These are phyloP conservation scores for Daldinia vernicosa DNA, from an alignment of 495 filamentous ascomycete species.

Conservation along the genomic window DNA sequence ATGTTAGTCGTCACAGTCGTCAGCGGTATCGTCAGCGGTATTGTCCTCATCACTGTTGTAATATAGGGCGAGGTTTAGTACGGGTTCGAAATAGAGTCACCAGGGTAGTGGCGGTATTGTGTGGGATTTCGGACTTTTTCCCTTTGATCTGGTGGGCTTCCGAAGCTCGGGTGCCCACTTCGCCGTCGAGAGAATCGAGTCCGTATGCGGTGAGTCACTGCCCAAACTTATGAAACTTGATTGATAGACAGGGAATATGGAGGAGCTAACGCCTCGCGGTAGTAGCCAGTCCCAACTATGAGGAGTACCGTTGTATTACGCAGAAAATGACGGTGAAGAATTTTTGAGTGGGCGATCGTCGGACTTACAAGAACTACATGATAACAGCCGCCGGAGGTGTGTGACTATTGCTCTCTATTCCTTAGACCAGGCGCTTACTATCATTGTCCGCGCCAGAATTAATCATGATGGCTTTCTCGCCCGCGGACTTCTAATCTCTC, in stretches of 20 bases:
- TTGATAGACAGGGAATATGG: conserved; percentile 14
- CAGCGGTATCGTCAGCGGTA: conserved; percentile 3
- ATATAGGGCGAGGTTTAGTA: conserved; percentile 6
- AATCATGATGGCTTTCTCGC: conserved; percentile 17
- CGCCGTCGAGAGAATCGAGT: conserved; percentile 24
- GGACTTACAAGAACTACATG: conserved; percentile 32
- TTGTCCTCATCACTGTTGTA: conserved; percentile 14
- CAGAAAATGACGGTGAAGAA: conserved; percentile 10
- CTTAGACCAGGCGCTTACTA: conserved; percentile 8
- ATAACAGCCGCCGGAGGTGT: conserved; percentile 26
- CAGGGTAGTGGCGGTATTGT: conserved; percentile 25
- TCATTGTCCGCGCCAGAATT: conserved; percentile 18
- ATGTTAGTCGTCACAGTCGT: conserved; percentile 13
- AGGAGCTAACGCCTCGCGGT: conserved; percentile 11
- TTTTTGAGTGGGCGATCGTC: conserved; percentile 11
- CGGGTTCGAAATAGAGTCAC: conserved; percentile 18
- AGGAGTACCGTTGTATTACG: conserved; percentile 18
- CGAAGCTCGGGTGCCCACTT: conserved; percentile 16
- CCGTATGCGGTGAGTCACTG: conserved; percentile 38
- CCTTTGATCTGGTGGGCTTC: conserved; percentile 20
- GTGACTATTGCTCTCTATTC: conserved; percentile 21
- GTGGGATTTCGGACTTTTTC: conserved; percentile 17
- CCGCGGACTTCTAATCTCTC: conserved; percentile 23
- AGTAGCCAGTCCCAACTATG: conserved; percentile 17
- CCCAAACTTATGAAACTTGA: conserved; percentile 26